Evolutionary conservation across 768 basidiomycete species (phyloP).

Genomic region (Russula emetica): DNA sequence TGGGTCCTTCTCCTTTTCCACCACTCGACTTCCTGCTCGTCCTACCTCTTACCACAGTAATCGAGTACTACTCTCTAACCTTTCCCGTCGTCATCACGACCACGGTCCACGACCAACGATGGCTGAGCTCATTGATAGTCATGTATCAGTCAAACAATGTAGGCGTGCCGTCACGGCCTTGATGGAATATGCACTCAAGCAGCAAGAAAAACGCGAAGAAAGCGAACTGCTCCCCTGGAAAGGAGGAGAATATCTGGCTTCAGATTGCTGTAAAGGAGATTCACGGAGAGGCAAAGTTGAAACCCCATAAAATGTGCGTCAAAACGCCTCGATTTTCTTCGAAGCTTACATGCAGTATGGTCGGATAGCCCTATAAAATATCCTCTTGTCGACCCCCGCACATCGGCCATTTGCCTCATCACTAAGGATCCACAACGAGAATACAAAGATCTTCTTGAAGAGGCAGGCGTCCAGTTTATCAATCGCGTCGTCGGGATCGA

Average conservation of each 20-base stretch:
- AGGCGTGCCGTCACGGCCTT: slow-evolving; percentile 77
- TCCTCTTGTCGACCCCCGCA: slow-evolving; percentile 79
- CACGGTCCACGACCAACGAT: background rate
- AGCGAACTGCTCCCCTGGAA: slow-evolving; percentile 69
- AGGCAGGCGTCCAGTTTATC: slow-evolving; percentile 81
- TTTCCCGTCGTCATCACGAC: background rate
- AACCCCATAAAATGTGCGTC: slow-evolving; percentile 82
- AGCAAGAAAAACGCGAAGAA: slow-evolving; percentile 60
- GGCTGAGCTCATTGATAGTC: slow-evolving; percentile 57
- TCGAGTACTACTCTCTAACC: background rate
- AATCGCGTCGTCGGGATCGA: slow-evolving; percentile 83
- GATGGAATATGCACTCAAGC: slow-evolving; percentile 61
- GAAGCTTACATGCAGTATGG: background rate
- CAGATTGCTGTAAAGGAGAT: slow-evolving; percentile 84
- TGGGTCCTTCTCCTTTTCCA: slow-evolving; percentile 5
- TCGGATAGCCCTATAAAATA: slow-evolving; percentile 63
- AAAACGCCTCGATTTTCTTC: background rate
- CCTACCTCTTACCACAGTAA: background rate
- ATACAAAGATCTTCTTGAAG: slow-evolving; percentile 89
- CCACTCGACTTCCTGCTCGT: too few species aligned
- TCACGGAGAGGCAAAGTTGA: slow-evolving; percentile 66
- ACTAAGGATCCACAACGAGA: slow-evolving; percentile 93
- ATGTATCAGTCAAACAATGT: slow-evolving; percentile 69
- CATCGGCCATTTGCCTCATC: slow-evolving; percentile 79
- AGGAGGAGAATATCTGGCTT: slow-evolving; percentile 87